Evolutionary conservation across 805 yeast genomes (phyloP).

Genomic region (Saccharomycopsis sp.): DNA sequence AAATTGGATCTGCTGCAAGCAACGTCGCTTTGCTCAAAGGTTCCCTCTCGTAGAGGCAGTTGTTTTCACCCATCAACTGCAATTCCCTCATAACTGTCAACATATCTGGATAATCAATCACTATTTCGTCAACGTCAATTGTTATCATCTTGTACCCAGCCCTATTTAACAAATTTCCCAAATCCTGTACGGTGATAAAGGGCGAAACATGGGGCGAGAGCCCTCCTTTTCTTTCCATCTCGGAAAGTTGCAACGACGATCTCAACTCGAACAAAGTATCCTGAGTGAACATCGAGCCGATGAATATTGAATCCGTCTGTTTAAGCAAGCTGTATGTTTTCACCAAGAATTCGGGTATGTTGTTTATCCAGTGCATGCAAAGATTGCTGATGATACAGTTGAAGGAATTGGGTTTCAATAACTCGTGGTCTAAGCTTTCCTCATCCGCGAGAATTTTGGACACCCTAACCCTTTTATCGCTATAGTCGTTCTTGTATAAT

Average conservation of each 20-base stretch:
- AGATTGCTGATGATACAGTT: conserved; percentile 70
- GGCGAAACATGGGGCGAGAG: conserved; percentile 77
- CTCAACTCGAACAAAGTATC: conserved; percentile 79
- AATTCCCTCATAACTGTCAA: conserved; percentile 59
- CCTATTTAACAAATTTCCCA: conserved; percentile 60
- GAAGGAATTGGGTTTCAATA: conserved; percentile 34
- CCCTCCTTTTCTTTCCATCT: conserved; percentile 70
- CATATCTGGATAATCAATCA: conserved; percentile 70
- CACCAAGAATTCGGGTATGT: conserved; percentile 56
- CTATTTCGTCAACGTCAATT: conserved; percentile 74
- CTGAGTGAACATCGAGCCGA: conserved; percentile 76
- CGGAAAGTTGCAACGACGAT: conserved; percentile 74
- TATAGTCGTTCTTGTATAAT: conserved; percentile 28
- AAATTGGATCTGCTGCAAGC: conserved; percentile 70
- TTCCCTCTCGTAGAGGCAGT: conserved; percentile 41
- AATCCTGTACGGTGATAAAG: conserved; percentile 66
- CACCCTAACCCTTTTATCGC: conserved; percentile 37
- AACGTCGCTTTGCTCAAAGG: conserved; percentile 52
- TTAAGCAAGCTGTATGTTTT: conserved; percentile 50
- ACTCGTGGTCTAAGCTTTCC: conserved; percentile 43
- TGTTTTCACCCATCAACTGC: conserved; percentile 79
- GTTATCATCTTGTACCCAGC: conserved; percentile 77
- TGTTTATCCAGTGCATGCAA: conserved; percentile 79
- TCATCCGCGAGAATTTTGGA: conserved; percentile 57
- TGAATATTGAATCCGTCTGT: conserved; percentile 67